These are phyloP conservation scores for Cladophialophora carrionii DNA, from an alignment of 2,329 filamentous ascomycete species.

Conservation along the genomic window DNA sequence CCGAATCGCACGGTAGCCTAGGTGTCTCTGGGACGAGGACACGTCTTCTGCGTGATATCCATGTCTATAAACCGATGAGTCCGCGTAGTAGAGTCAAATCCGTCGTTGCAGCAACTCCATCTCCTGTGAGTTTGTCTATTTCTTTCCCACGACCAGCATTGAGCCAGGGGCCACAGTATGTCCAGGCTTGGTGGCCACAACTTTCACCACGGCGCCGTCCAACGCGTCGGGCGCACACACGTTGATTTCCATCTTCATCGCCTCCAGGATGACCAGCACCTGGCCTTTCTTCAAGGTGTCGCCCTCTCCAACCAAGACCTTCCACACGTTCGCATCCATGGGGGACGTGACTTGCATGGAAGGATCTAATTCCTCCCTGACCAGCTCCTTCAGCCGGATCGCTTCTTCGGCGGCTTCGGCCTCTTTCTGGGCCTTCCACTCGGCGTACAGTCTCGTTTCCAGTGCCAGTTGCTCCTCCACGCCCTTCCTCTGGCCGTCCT, in stretches of 20 bases:
- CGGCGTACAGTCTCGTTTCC: neutral
- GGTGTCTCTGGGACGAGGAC: neutral
- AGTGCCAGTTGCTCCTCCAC: neutral
- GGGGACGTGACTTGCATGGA: slow-evolving; percentile 44
- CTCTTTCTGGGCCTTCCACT: slow-evolving; percentile 40
- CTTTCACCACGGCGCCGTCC: neutral
- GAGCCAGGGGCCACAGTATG: neutral
- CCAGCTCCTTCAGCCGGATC: neutral
- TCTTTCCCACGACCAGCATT: neutral
- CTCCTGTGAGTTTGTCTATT: neutral
- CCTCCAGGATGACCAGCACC: slow-evolving; percentile 50
- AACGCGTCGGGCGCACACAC: slow-evolving; percentile 38
- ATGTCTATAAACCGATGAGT: neutral
- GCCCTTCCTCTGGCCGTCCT: neutral
- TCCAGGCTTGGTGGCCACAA: neutral
- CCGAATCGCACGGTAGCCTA: too few relatives aligned
- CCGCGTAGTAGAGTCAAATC: neutral
- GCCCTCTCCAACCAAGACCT: slow-evolving; percentile 50
- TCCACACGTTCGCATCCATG: slow-evolving; percentile 59
- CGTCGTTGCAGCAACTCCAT: neutral
- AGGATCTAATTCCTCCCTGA: neutral
- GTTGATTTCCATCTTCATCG: slow-evolving; percentile 62
- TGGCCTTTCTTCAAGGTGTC: slow-evolving; percentile 46
- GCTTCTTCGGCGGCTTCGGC: slow-evolving; percentile 41
- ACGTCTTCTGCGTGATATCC: neutral